Evolutionary conservation across 306 rosid genomes (phyloP).

Genomic region (Cotoneaster glaucophyllus): DNA sequence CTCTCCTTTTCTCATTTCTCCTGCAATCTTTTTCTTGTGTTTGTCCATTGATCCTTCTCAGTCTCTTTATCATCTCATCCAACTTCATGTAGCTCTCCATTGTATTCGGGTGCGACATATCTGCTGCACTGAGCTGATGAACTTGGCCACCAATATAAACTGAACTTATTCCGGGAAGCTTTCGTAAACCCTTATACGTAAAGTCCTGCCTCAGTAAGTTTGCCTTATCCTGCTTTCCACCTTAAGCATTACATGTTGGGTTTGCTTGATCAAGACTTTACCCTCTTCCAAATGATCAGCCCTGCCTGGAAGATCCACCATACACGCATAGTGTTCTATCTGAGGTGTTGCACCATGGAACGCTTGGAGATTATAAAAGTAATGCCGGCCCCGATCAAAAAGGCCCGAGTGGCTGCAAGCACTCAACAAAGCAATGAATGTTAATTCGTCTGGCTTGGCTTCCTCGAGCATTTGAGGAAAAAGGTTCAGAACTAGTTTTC

Average conservation of each 20-base stretch:
- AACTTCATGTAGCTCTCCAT: conserved; percentile 42
- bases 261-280: conserved; percentile 27
- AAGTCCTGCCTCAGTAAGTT: conserved; percentile 46
- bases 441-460: conserved; percentile 58
- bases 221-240: conserved; percentile 51
- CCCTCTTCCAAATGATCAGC: conserved; percentile 66
- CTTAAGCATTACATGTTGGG: conserved; percentile 60
- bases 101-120: conserved; percentile 44
- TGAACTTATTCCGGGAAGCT: conserved; percentile 69
- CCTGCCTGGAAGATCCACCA: conserved; percentile 66
- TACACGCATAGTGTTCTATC: conserved; percentile 70
- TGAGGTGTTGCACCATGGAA: conserved; percentile 33
- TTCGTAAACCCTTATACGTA: conserved; percentile 43
- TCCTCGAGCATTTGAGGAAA: conserved; percentile 50
- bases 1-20: no score
- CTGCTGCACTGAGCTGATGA: conserved; percentile 64
- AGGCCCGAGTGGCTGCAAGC: conserved; percentile 74
- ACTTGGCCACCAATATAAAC: conserved; percentile 47
- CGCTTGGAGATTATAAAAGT: conserved; percentile 42
- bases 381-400: conserved; percentile 47
- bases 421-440: conserved; percentile 60
- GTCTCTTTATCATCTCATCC: conserved; percentile 49
- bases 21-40: no score
- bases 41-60: conserved; percentile 15
- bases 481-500: conserved; percentile 35